Evolutionary conservation across 305 asterid species (phyloP).

Genomic region (Euphrasia arctica): DNA sequence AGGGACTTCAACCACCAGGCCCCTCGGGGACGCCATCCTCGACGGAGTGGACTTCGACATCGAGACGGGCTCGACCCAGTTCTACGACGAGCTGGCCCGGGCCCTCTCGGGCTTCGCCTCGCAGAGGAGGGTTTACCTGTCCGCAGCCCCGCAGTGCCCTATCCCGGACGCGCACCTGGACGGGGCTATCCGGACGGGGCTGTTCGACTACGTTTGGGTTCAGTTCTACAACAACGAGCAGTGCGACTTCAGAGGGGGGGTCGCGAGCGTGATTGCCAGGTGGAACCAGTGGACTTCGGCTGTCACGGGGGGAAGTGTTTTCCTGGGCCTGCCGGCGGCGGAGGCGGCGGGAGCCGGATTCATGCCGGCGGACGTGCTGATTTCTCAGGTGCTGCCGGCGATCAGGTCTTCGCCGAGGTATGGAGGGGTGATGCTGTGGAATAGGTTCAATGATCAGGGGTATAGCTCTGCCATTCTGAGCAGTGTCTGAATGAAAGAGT

Average conservation of each 20-base stretch:
- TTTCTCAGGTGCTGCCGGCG: constrained; percentile 34
- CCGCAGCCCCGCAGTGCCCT: constrained; percentile 45
- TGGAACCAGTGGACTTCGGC: constrained; percentile 38
- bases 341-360: constrained; percentile 30
- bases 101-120: constrained; percentile 27
- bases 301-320: constrained; percentile 26
- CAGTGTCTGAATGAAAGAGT: constrained; percentile 18
- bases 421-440: constrained; percentile 47
- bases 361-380: constrained; percentile 36
- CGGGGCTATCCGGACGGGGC: constrained; percentile 32
- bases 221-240: constrained; percentile 36
- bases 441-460: constrained; percentile 28
- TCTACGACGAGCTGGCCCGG: constrained; percentile 37
- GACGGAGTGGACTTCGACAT: constrained; percentile 54
- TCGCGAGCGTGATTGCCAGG: constrained; percentile 18
- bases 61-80: constrained; percentile 29
- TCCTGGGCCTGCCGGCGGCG: constrained; percentile 43
- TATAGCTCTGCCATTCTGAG: constrained; percentile 28
- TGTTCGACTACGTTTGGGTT: constrained; percentile 39
- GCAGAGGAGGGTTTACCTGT: constrained; percentile 30
- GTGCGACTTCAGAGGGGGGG: constrained; percentile 28
- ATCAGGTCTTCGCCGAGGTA: constrained; percentile 32
- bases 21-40: constrained; percentile 37
- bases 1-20: constrained; percentile 32
- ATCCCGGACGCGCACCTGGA: constrained; percentile 32